These are phyloP conservation scores for Theobroma grandiflorum DNA, from an alignment of 441 rosid genomes.

Conservation along the genomic window DNA sequence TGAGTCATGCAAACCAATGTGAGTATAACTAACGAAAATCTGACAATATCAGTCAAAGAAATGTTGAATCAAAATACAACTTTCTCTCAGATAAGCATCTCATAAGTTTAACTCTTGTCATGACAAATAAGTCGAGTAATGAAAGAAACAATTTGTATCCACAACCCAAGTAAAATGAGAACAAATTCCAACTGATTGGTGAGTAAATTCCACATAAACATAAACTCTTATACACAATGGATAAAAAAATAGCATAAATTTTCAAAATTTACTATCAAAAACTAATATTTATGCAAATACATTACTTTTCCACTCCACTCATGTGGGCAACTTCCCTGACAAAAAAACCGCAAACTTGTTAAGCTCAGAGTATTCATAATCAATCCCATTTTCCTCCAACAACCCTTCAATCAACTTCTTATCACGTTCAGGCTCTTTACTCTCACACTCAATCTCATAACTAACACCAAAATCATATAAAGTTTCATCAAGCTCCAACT, in stretches of 20 bases:
- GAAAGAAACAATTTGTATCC: background rate
- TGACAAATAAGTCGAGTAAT: background rate
- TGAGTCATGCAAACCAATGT: no score
- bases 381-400: slow-evolving; percentile 36
- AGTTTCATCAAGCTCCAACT: slow-evolving; percentile 54
- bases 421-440: slow-evolving; percentile 47
- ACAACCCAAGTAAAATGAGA: background rate
- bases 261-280: background rate
- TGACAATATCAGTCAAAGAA: background rate
- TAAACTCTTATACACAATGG: background rate
- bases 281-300: background rate
- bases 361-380: slow-evolving; percentile 26
- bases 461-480: slow-evolving; percentile 46
- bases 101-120: background rate
- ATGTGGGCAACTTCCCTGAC: slow-evolving; percentile 48
- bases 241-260: background rate
- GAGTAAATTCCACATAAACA: background rate
- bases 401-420: slow-evolving; percentile 32
- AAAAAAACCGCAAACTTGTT: slow-evolving; percentile 38
- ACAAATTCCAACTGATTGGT: background rate
- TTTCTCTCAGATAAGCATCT: background rate
- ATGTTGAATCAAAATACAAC: background rate
- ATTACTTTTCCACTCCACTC: background rate
- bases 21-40: background rate
- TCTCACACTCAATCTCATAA: slow-evolving; percentile 65